Evolutionary conservation across 768 basidiomycete genomes (phyloP), one percentile per base, ranked within the genome.

Genomic region (Agaricus subrufescens): DNA sequence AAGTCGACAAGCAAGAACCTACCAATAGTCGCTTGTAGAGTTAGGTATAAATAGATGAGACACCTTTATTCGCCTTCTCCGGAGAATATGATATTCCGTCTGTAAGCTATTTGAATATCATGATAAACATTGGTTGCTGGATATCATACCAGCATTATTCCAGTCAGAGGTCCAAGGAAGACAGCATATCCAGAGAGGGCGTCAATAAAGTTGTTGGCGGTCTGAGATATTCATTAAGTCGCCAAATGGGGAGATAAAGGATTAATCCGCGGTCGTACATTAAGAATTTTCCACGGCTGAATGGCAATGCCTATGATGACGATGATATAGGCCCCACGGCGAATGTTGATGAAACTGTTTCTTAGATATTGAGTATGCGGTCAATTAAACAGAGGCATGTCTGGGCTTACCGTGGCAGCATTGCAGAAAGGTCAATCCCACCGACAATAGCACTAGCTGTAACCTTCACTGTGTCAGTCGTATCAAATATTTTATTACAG

Each of bases 361-460:
- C 19, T 42, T 50, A 27, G 23, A 27, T 26, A 11, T 23, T 25
- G 25, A 14, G 12, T 25, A 26, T 26, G n/a, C 12, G 5, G 10
- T 2, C 15, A 42, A 15, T 14, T 14, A 12, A 14, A 19, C 2
- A 15, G 14, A 8, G 1, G 15, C 11, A 30, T 47, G 45, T 29
- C 45, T 38, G 7, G 9, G 31, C 23, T 65, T 31, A 53, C 52
- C 43, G 52, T 46, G 69, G 69, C 0, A 67, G 47, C 1, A 71
- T 48, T 1, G 68, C 67, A 9, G 69, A 64, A 3, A 69, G 59
- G 46, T 71, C 68, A 66, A 69, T 71, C 10, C 68, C 69, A 2
- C 69, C 69, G n/a, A 71, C 69, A 1, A 69, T 65, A 2, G 67
- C 68, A 42, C 65, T 67, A 7, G 67, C 68, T 25, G 67, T 66